Evolutionary conservation across 2,329 filamentous ascomycete genomes (phyloP), one percentile per base, ranked within the genome.

Genomic region (Cordyceps farinosa): DNA sequence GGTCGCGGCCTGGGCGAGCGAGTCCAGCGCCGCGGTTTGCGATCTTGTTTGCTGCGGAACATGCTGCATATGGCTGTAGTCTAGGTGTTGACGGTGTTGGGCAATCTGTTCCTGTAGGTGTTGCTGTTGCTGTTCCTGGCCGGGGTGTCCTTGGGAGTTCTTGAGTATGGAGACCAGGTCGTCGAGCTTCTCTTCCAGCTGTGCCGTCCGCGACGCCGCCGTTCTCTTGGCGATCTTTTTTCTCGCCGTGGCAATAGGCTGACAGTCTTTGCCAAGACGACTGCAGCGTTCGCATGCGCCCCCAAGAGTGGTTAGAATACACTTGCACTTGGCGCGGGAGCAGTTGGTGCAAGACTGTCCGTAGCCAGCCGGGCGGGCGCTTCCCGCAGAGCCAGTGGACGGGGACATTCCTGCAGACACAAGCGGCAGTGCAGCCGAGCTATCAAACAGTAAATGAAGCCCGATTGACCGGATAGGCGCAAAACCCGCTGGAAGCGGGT

Each of bases 101-200:
- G 42, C 56, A 15, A 62, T 63, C 22, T 61, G 30, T 52, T 30
- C 59, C 48, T 63, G 64, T 11, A 66, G 51, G 11, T 61, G 61
- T 15, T 65, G 62, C 29, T 64, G 65, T 50, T 48, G 59, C 52
- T 66, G 34, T 48, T 68, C 36, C 54, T 66, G 62, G 11, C 54
- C 38, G 22, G 53, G 51, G 22, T 61, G 63, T n/a, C 53, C 54
- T 30, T 58, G 51, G 53, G 74, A 70, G 38, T 70, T 73, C 60
- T 74, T 73, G 10, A 82, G 68, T n/a, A 82, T 76, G 3, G 77
- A 76, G 22, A 82, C 78, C 3, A 83, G 71, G 62, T 80, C 77
- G 52, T 82, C 78, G 8, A 83, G 72, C 71, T 81, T 82, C 67
- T 81, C 79, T 70, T 83, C 81, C 7, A 83, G 73, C 64, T 80